A percentile compares a stretch with the other conserved stretches of the same genome.
Conservation (phyloP, 495 filamentous ascomycete species). For the Aspergillus nidulans region DNA sequence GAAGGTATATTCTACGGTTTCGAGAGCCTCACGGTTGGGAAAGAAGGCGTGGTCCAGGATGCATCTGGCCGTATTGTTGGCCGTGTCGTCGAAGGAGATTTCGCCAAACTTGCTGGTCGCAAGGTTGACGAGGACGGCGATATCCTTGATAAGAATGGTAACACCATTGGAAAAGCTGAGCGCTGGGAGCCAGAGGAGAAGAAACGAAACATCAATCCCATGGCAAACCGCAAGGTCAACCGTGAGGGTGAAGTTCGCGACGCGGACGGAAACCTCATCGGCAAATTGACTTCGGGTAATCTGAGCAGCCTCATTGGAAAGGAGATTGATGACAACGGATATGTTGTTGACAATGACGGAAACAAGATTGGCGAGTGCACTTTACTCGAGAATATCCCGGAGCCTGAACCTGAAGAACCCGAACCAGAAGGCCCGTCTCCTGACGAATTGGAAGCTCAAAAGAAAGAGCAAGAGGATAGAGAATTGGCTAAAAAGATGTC, state of each 20-base stretch:
- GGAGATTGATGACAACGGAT: constrained; percentile 80
- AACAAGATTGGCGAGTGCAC: constrained; percentile 77
- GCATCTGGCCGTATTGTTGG: constrained; percentile 64
- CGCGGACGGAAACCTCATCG: constrained; percentile 74
- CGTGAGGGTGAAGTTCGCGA: constrained; percentile 79
- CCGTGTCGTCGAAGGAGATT: constrained; percentile 67
- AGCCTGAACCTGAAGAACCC: constrained; percentile 30
- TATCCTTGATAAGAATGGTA: constrained; percentile 76
- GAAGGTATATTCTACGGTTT: constrained; percentile 80
- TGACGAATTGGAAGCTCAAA: constrained; percentile 50
- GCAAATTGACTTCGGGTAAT: constrained; percentile 71
- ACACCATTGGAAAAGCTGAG: constrained; percentile 74
- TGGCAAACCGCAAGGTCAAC: constrained; percentile 75
- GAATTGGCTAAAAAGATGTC: constrained; percentile 77
- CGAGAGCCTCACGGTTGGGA: constrained; percentile 64
- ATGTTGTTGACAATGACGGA: constrained; percentile 78
- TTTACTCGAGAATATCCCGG: constrained; percentile 66
- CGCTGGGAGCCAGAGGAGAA: constrained; percentile 77
- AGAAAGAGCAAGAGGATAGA: constrained; percentile 60
- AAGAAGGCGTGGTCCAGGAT: constrained; percentile 69
- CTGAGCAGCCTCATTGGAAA: constrained; percentile 67
- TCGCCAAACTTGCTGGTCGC: constrained; percentile 67
- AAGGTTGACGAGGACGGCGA: constrained; percentile 81
- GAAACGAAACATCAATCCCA: constrained; percentile 59
- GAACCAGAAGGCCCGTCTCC: constrained; percentile 26